Evolutionary conservation across 129 eudicot species (phyloP), one percentile per base, ranked within the genome.

Genomic region (Rutidosis leptorrhynchoides): DNA sequence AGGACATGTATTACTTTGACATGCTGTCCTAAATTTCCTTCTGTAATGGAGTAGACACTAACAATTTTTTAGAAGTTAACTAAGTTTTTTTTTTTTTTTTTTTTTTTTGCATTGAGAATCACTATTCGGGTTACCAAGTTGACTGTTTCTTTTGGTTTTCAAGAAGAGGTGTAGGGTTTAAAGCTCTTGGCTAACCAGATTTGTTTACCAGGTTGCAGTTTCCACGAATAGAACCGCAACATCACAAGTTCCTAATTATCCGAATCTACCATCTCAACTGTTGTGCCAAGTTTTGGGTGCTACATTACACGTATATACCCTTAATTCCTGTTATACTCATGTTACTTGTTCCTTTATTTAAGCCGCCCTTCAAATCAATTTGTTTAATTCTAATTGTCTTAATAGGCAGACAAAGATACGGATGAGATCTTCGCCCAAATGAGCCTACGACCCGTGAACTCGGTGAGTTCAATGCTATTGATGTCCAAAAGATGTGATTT

Each of bases 341-440:
- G 22, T 1, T 8, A 6, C 26, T 0, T 22, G 26, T 70, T 32
- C 10, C 17, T 58, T 66, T 52, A 7, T 6, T 59, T 4, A 72
- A 17, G 14, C 21, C 27, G 30, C 49, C 43, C 4, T 24, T 65
- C 25, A n/a, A 14, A 25, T 69, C 30, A 35, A 10, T 65, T 58
- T 23, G 37, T 51, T 27, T 33, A 3, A 37, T 25, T 70, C 54
- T 73, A 37, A 21, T 28, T 69, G 58, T 82, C n/a, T 70, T 21
- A 33, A 69, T 68, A 94, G 99, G 97, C 99, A 28, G 99, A 94
- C 65, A 94, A 86, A 77, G 99, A 94, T 19, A 94, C 99, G 12
- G 99, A 94, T 73, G 99, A 94, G 77, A 94, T 94, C 71, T 94
- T 82, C 43, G 97, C 99, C 48, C 99, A 94, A 68, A 94, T 94